Evolutionary conservation across 257 asterid genomes (phyloP).

Genomic region (Nicotiana attenuata): DNA sequence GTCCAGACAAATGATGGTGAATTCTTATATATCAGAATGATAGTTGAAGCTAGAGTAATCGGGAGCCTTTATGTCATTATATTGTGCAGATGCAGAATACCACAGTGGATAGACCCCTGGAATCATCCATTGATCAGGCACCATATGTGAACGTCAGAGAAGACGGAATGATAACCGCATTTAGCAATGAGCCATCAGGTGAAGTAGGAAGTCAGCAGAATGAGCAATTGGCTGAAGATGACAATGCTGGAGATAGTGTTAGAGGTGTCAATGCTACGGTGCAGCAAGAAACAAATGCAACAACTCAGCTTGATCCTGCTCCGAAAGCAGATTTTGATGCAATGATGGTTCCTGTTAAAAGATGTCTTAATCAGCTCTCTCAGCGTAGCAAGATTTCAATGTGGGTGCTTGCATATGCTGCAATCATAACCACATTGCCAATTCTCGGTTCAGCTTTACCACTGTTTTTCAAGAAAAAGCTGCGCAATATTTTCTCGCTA

Average conservation of each 20-base stretch:
- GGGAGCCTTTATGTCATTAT: neutral
- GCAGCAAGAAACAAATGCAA: conserved; percentile 12
- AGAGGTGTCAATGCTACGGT: neutral
- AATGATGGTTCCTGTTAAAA: conserved; percentile 37
- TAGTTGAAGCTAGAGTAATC: neutral
- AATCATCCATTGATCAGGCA: conserved; percentile 58
- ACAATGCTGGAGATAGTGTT: conserved; percentile 19
- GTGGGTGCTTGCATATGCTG: conserved; percentile 72
- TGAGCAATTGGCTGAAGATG: conserved; percentile 16
- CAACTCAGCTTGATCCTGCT: conserved; percentile 13
- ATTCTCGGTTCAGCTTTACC: conserved; percentile 50
- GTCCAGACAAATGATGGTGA: neutral
- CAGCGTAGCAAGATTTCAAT: conserved; percentile 37
- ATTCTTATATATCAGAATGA: neutral
- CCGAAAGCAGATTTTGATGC: conserved; percentile 19
- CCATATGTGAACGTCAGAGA: conserved; percentile 46
- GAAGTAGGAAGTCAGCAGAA: conserved; percentile 15
- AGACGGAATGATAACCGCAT: conserved; percentile 54
- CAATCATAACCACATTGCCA: conserved; percentile 74
- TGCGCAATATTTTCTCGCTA: conserved; percentile 23
- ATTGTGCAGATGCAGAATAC: conserved; percentile 22
- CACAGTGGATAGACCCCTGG: conserved; percentile 27
- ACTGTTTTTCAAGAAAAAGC: conserved; percentile 42
- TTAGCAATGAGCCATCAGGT: conserved; percentile 24
- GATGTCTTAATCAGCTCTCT: conserved; percentile 47